A percentile compares a stretch with the other conserved stretches of the same genome.
Evolutionary conservation across 345 rosid genomes (phyloP).

Genomic region (Noccaea bulbosa): DNA sequence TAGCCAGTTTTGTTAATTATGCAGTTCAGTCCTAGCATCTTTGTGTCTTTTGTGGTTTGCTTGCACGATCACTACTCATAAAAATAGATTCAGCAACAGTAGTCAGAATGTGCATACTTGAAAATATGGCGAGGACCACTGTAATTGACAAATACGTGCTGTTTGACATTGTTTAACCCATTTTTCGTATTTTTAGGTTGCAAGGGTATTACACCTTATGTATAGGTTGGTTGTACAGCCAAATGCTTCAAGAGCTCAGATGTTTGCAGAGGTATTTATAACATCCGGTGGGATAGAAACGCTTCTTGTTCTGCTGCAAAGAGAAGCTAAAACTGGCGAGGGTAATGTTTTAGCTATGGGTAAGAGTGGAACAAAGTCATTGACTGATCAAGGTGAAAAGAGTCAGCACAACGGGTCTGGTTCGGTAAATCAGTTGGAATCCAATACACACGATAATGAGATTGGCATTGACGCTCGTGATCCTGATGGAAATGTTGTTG

Average conservation of each 20-base stretch:
- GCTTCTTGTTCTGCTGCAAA: constrained; percentile 93
- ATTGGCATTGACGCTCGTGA: constrained; percentile 48
- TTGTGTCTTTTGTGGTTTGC: constrained; percentile 3
- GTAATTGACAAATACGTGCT: constrained; percentile 9
- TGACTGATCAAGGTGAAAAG: constrained; percentile 50
- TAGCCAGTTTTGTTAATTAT: constrained; percentile 19
- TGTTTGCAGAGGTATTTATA: constrained; percentile 81
- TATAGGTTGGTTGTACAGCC: constrained; percentile 94
- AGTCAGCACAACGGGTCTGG: constrained; percentile 40
- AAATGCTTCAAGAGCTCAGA: constrained; percentile 75
- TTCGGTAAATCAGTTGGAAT: constrained; percentile 48
- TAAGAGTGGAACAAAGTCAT: constrained; percentile 47
- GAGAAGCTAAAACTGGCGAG: constrained; percentile 92
- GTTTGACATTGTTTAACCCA: constrained; percentile 31
- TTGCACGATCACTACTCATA: constrained; percentile 4
- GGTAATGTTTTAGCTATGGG: constrained; percentile 44
- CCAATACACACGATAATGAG: constrained; percentile 44
- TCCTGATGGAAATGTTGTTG: constrained; percentile 43
- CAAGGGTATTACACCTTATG: constrained; percentile 88
- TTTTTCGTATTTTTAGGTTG: constrained; percentile 61
- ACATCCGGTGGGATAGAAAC: constrained; percentile 92
- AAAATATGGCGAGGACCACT: constrained; percentile 15
- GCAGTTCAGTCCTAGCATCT: constrained; percentile 15
- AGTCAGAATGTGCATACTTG: constrained; percentile 27
- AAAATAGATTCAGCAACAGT: constrained; percentile 1